A percentile compares a stretch with the other conserved stretches of the same genome.
Conservation (phyloP, 75 land plant genomes). For the Sequoiadendron giganteum region DNA sequence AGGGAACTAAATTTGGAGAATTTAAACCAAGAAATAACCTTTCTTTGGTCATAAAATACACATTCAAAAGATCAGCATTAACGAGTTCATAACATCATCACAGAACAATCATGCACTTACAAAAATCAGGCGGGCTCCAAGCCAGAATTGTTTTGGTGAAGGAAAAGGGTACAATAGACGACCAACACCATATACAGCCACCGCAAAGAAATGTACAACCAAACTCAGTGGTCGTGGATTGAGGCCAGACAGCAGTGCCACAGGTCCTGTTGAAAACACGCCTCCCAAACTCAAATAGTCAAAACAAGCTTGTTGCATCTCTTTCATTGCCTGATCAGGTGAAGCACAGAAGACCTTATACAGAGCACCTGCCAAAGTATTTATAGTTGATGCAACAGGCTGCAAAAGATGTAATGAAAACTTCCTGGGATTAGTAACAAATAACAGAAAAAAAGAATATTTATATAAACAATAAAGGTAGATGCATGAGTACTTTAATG, state of each 20-base stretch:
- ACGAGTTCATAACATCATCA: not conserved
- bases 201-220: slow-evolving; percentile 92
- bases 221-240: slow-evolving; percentile 92
- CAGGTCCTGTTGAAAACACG: slow-evolving; percentile 74
- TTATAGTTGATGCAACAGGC: slow-evolving; percentile 95
- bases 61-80: not conserved
- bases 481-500: not conserved
- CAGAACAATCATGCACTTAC: slow-evolving; percentile 34
- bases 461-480: not conserved
- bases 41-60: not conserved
- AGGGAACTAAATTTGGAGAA: not conserved
- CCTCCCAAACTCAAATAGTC: slow-evolving; percentile 93
- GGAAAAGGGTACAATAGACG: slow-evolving; percentile 83
- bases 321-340: slow-evolving; percentile 81
- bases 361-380: slow-evolving; percentile 89
- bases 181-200: slow-evolving; percentile 91
- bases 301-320: slow-evolving; percentile 94
- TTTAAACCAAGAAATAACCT: not conserved
- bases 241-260: slow-evolving; percentile 84
- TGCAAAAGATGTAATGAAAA: slow-evolving; percentile 27
- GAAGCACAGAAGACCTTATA: slow-evolving; percentile 91
- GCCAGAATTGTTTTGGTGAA: slow-evolving; percentile 75
- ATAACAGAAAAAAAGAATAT: not conserved
- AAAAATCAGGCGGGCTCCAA: slow-evolving; percentile 69
- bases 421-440: not conserved